Conservation (phyloP, 805 yeast species). For the Saccharomyces paradoxus region DNA sequence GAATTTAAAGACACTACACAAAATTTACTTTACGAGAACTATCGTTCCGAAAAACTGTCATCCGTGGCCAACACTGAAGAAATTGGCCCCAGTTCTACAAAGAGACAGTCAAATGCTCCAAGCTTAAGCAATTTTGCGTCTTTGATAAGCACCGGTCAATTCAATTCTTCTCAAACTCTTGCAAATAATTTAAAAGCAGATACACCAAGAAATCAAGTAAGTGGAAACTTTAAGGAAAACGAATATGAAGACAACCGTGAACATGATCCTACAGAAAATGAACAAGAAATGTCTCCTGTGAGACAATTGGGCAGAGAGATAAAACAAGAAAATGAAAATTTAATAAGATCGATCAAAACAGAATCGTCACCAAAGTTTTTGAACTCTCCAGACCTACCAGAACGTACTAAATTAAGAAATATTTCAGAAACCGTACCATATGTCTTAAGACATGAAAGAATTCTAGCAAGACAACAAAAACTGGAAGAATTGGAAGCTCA, state of each 20-base stretch:
- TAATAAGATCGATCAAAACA: constrained; percentile 31
- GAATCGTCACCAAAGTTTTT: constrained; percentile 25
- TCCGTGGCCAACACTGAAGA: constrained; percentile 37
- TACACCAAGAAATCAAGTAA: constrained; percentile 14
- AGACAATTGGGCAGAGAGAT: constrained; percentile 32
- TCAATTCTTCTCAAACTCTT: constrained; percentile 23
- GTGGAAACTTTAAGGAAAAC: constrained; percentile 1
- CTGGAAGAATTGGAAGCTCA: constrained; percentile 72
- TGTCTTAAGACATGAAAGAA: constrained; percentile 66
- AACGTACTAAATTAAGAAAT: constrained; percentile 60
- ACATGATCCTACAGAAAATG: neutral
- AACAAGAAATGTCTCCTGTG: constrained; percentile 31
- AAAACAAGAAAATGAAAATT: constrained; percentile 33
- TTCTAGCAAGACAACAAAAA: constrained; percentile 67
- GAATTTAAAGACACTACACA: constrained; percentile 77
- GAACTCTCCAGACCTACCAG: constrained; percentile 23
- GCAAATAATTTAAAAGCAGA: constrained; percentile 7
- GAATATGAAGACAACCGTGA: neutral
- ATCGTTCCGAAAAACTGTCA: constrained; percentile 69
- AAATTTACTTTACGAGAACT: constrained; percentile 65
- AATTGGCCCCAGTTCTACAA: constrained; percentile 5
- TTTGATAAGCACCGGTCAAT: constrained; percentile 29
- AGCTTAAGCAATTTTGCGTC: constrained; percentile 32
- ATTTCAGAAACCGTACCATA: constrained; percentile 83
- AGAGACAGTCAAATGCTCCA: constrained; percentile 29